Percentiles rank a stretch among this genome's conserved stretches.
Evolutionary conservation across 345 rosid species (phyloP).

Genomic region (Citrus unshiu): DNA sequence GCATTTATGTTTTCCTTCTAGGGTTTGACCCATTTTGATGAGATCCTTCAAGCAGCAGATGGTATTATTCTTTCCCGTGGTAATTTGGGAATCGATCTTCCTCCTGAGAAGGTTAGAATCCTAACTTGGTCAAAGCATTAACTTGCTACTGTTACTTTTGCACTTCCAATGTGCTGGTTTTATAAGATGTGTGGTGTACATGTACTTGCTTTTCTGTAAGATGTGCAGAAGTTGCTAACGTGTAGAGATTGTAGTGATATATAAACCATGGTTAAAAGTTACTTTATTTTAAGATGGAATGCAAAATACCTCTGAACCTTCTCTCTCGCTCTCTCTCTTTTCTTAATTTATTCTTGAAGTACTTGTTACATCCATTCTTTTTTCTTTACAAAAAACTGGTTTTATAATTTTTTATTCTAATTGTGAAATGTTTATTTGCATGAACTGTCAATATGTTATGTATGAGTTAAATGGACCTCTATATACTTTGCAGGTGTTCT

Average conservation of each 20-base stretch:
- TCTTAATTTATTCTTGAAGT: neutral
- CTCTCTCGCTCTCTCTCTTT: no score
- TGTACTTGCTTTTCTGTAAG: neutral
- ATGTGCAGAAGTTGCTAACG: neutral
- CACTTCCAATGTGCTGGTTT: neutral
- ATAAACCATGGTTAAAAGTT: neutral
- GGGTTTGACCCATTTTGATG: slow-evolving; percentile 97
- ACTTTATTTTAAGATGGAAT: neutral
- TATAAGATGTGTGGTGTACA: neutral
- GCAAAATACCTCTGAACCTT: neutral
- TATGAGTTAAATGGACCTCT: slow-evolving; percentile 12
- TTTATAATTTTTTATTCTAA: neutral
- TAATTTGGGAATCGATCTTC: slow-evolving; percentile 95
- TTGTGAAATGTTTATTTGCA: neutral
- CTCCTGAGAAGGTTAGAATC: slow-evolving; percentile 87
- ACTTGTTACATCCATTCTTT: neutral
- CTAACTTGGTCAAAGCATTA: neutral
- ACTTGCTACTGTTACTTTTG: neutral
- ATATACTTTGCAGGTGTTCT: slow-evolving; percentile 64
- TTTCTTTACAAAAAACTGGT: neutral
- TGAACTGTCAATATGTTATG: neutral
- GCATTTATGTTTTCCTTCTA: slow-evolving; percentile 12
- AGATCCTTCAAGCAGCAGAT: slow-evolving; percentile 97
- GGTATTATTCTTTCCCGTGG: slow-evolving; percentile 99
- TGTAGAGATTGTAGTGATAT: neutral